These are phyloP conservation scores for Trametes punicea DNA, from an alignment of 768 basidiomycete genomes.

Conservation along the genomic window DNA sequence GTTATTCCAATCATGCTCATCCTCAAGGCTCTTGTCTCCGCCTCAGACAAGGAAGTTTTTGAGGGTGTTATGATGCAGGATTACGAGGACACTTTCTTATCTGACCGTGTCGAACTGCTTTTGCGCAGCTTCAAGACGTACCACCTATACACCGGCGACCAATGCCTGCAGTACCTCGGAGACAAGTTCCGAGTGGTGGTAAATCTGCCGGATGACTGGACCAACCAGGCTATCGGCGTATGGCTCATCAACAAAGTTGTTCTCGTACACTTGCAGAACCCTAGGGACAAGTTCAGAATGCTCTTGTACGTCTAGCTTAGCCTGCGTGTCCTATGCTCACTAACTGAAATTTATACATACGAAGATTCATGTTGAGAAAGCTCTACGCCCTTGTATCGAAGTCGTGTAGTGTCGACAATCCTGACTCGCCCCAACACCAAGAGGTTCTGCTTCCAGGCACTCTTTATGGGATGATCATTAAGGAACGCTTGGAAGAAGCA, in stretches of 20 bases:
- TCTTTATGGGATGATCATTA: conserved; percentile 96
- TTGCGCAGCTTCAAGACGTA: conserved; percentile 95
- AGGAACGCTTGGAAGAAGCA: conserved; percentile 92
- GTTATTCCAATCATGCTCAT: conserved; percentile 96
- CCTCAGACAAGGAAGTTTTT: conserved; percentile 95
- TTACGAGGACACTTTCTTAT: conserved; percentile 94
- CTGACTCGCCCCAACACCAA: conserved; percentile 98
- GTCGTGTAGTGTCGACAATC: conserved; percentile 90
- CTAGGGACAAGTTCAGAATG: conserved; percentile 93
- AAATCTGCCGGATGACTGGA: conserved; percentile 90
- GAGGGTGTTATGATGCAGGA: conserved; percentile 96
- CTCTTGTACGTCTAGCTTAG: conserved; percentile 62
- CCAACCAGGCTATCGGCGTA: conserved; percentile 73
- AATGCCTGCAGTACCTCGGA: conserved; percentile 93
- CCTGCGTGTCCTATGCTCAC: neutral
- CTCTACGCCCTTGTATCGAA: conserved; percentile 88
- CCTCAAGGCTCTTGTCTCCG: conserved; percentile 86
- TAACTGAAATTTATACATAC: conserved; percentile 2
- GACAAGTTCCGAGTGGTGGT: conserved; percentile 95
- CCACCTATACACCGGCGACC: conserved; percentile 79
- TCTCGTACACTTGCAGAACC: conserved; percentile 82
- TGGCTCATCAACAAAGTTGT: conserved; percentile 84
- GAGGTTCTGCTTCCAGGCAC: conserved; percentile 93
- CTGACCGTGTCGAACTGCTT: conserved; percentile 92
- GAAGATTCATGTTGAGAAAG: conserved; percentile 98